Evolutionary conservation across 441 rosid genomes (phyloP).

Genomic region (Populus tomentosa): DNA sequence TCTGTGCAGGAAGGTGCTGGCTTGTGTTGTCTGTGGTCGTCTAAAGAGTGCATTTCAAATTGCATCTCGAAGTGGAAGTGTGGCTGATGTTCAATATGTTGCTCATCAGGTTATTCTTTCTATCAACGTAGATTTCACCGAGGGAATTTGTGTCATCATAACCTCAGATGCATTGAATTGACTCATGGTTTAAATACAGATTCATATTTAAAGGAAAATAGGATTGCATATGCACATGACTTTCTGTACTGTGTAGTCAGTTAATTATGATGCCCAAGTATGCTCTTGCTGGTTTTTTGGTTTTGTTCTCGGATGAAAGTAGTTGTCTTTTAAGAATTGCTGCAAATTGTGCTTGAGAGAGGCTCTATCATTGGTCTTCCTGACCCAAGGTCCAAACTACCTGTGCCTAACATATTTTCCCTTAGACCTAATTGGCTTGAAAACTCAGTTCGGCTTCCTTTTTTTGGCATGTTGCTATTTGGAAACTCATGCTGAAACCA

Average conservation of each 20-base stretch:
- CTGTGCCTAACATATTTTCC: neutral
- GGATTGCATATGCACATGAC: neutral
- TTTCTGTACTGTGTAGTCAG: neutral
- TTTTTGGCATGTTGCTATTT: neutral
- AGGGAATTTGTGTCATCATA: neutral
- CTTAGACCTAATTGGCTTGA: neutral
- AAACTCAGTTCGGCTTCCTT: neutral
- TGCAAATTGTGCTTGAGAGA: neutral
- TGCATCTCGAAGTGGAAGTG: conserved; percentile 92
- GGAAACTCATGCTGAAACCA: neutral
- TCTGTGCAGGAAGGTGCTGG: conserved; percentile 86
- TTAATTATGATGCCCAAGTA: neutral
- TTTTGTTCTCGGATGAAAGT: neutral
- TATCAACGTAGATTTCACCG: conserved; percentile 1
- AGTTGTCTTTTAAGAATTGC: neutral
- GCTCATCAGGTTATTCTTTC: conserved; percentile 76
- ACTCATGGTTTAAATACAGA: neutral
- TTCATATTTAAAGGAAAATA: neutral
- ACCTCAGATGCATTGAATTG: neutral
- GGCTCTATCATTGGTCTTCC: neutral
- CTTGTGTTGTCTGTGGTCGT: conserved; percentile 96
- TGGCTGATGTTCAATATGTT: conserved; percentile 96
- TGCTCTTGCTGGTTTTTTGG: neutral
- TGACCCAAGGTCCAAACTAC: neutral
- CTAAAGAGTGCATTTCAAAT: conserved; percentile 97